A percentile compares a stretch with the other conserved stretches of the same genome.
These are phyloP conservation scores for Candida golubevii DNA, from an alignment of 805 yeast genomes.

Conservation along the genomic window DNA sequence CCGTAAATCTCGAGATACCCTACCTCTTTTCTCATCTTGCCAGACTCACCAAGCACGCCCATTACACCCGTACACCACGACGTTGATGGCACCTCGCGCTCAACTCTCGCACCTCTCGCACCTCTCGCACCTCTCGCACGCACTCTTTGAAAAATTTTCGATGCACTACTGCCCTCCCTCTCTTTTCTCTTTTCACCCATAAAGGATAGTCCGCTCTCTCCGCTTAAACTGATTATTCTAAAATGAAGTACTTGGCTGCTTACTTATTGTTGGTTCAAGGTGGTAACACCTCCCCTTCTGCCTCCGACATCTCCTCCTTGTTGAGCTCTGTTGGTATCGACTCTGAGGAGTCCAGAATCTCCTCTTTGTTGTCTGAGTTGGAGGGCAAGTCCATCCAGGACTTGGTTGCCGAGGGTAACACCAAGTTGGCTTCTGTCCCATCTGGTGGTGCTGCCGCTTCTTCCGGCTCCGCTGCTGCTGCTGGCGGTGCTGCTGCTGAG, in stretches of 20 bases:
- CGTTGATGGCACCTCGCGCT: neutral
- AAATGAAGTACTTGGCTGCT: conserved; percentile 98
- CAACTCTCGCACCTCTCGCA: neutral
- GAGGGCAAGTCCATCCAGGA: conserved; percentile 91
- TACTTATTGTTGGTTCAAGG: conserved; percentile 97
- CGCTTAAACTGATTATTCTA: conserved; percentile 80
- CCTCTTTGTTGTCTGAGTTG: conserved; percentile 74
- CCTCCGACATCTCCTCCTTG: conserved; percentile 83
- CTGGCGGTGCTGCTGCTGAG: conserved; percentile 23
- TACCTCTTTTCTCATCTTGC: too few species aligned
- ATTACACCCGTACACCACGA: conserved; percentile 11
- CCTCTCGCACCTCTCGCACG: too few species aligned
- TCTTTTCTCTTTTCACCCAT: conserved; percentile 9
- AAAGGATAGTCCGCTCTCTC: conserved; percentile 79
- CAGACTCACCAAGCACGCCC: too few species aligned
- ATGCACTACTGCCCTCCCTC: neutral
- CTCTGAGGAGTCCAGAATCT: conserved; percentile 84
- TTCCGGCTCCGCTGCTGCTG: conserved; percentile 46
- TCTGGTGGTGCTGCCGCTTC: conserved; percentile 39
- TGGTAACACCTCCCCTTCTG: conserved; percentile 92
- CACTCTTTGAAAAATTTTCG: conserved; percentile 8
- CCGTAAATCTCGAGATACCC: too few species aligned
- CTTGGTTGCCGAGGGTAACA: conserved; percentile 90
- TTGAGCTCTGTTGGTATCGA: conserved; percentile 95
- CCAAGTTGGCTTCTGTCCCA: conserved; percentile 34